Evolutionary conservation across 257 asterid genomes (phyloP), one percentile per base, ranked within the genome.

Genomic region (Fraxinus anomala): DNA sequence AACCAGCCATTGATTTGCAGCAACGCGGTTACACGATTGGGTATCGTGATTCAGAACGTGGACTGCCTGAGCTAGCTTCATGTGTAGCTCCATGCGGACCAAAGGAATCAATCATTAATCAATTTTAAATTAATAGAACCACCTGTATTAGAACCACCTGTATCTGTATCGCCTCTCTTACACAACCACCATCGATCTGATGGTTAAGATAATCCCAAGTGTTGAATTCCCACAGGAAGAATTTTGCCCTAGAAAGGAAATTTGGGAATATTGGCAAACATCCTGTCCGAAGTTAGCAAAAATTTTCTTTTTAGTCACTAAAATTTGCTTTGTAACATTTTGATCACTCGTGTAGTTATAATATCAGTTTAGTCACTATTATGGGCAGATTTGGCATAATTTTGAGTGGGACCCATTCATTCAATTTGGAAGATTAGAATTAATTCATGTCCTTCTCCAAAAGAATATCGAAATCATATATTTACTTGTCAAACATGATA

Each of bases 1-100:
- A 68, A 93, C 94, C 28, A 93, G 91, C 98, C 98, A 93, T 76
- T 93, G 98, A 86, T 91, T 93, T 13, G 98, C 97, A 33, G 98
- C 98, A 68, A 93, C 84, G 80, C 98, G 98, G 81, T 90, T 91
- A 81, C 96, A 83, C 74, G 98, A 92, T 75, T 90, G 91, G 7
- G 85, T 75, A 77, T 91, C 97, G 96, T 93, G 98, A 84, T 93
- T 93, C 79, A 93, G 92, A 72, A 91, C 90, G 85, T 89, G 94
- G 84, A 93, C 91, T 68, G 97, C 98, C 77, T 93, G 93, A 13
- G 97, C 96, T 26, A 93, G 90, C 89, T 90, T 88, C 82, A 88
- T 81, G 76, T 89, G 92, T 75, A 87, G 86, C 83, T 93, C 96
- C 94, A 88, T 89, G 14, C 71, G 69, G 34, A 63, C 69, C 69